phyloP scores from a whole-genome alignment of 208 protist genomes.

The Angomonas deanei region DNA sequence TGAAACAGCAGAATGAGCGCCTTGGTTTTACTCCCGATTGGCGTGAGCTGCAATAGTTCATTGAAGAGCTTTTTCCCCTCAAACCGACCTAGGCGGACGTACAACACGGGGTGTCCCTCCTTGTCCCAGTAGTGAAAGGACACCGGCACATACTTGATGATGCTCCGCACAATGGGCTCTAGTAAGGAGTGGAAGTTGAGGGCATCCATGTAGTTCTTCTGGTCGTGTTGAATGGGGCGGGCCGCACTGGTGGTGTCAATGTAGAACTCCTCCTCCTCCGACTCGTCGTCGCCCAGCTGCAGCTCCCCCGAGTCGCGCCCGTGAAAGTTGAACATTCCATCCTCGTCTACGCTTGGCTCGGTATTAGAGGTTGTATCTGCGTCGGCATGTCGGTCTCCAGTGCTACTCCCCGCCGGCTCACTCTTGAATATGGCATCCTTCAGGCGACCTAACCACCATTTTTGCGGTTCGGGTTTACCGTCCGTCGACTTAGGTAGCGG shows the following conservation, averaged over 20 bases:
- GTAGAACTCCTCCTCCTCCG: slow-evolving; percentile 3
- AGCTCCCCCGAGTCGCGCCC: not conserved
- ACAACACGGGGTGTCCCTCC: slow-evolving; percentile 58
- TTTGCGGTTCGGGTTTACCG: not conserved
- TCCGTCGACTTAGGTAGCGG: too few relatives aligned
- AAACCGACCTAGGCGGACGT: slow-evolving; percentile 25
- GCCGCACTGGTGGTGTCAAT: slow-evolving; percentile 15
- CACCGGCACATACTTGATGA: slow-evolving; percentile 32
- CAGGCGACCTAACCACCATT: slow-evolving; percentile 1
- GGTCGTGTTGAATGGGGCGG: slow-evolving; percentile 1
- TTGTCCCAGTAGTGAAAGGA: slow-evolving; percentile 73
- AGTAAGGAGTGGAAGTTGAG: slow-evolving; percentile 58
- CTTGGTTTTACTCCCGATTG: slow-evolving; percentile 35
- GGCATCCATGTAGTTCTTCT: slow-evolving; percentile 8
- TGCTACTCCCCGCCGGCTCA: not conserved
- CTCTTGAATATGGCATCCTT: not conserved
- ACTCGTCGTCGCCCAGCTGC: not conserved
- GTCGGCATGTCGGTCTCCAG: too few relatives aligned
- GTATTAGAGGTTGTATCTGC: too few relatives aligned
- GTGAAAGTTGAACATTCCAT: too few relatives aligned
- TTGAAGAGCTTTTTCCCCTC: slow-evolving; percentile 26
- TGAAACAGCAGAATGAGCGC: slow-evolving; percentile 42
- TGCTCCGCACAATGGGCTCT: slow-evolving; percentile 33
- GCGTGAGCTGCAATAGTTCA: slow-evolving; percentile 38
- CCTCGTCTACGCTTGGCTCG: too few relatives aligned